phyloP scores from a whole-genome alignment of 306 rosid species.

The Lathyrus sativus region DNA sequence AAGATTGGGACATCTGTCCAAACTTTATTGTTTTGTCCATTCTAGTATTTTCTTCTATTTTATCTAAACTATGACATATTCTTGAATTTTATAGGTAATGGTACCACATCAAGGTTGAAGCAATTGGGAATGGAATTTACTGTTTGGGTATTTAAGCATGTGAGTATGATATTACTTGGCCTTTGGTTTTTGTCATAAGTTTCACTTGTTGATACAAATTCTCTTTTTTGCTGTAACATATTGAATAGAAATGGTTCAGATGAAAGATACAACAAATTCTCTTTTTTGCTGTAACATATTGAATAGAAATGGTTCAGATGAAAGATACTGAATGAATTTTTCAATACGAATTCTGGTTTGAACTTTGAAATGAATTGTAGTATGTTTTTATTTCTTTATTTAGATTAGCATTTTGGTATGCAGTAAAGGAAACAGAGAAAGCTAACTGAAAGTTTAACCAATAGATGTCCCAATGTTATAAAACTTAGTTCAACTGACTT shows the following conservation, averaged over 20 bases:
- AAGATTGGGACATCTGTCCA: conserved; percentile 26
- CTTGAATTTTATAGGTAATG: conserved; percentile 60
- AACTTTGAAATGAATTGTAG: too few species aligned
- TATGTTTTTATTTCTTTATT: too few species aligned
- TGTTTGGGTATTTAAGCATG: conserved; percentile 98
- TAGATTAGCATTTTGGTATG: too few species aligned
- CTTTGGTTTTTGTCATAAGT: conserved; percentile 26
- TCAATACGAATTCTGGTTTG: conserved; percentile 16
- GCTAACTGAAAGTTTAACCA: not conserved
- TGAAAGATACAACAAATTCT: too few species aligned
- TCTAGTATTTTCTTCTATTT: conserved; percentile 4
- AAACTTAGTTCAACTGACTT: not conserved
- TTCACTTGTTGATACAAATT: not conserved
- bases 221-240: conserved; percentile 21
- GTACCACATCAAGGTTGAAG: conserved; percentile 86
- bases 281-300: too few species aligned
- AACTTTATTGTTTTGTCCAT: conserved; percentile 5
- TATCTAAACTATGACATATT: conserved; percentile 27
- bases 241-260: too few species aligned
- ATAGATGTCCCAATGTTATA: not conserved
- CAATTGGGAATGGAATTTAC: conserved; percentile 98
- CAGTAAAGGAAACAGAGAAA: not conserved
- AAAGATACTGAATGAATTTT: conserved; percentile 17
- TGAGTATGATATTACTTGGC: conserved; percentile 51
- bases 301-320: conserved; percentile 27